Percentiles rank a stretch among this genome's conserved stretches.
Conservation (phyloP, 208 protist species). For the Crithidia brevicula region DNA sequence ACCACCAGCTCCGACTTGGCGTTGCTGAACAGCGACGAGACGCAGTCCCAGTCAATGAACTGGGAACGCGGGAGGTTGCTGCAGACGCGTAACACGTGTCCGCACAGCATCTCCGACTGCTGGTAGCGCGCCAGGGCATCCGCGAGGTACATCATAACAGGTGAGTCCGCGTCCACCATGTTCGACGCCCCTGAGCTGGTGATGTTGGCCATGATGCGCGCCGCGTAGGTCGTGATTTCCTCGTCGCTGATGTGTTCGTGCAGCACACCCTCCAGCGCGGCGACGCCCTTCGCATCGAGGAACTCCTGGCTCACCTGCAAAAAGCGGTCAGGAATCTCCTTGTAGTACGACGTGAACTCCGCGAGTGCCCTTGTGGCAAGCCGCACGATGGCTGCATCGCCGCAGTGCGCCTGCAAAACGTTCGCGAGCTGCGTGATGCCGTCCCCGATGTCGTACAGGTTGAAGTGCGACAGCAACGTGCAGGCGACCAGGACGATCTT, state of each 20-base stretch:
- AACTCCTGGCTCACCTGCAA: slow-evolving; percentile 67
- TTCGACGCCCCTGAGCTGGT: slow-evolving; percentile 64
- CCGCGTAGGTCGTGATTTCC: slow-evolving; percentile 69
- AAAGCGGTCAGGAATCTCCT: slow-evolving; percentile 80
- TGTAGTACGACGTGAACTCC: slow-evolving; percentile 88
- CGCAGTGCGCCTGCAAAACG: slow-evolving; percentile 55
- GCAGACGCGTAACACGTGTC: slow-evolving; percentile 80
- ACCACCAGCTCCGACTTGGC: slow-evolving; percentile 70
- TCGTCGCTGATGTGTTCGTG: slow-evolving; percentile 72
- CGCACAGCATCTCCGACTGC: slow-evolving; percentile 72
- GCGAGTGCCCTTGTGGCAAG: slow-evolving; percentile 69
- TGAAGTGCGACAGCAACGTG: slow-evolving; percentile 86
- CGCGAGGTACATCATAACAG: slow-evolving; percentile 65
- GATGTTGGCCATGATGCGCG: slow-evolving; percentile 78
- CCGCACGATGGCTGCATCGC: slow-evolving; percentile 53
- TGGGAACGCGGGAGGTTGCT: slow-evolving; percentile 79
- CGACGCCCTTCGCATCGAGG: slow-evolving; percentile 68
- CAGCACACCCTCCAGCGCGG: slow-evolving; percentile 69
- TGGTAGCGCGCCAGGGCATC: slow-evolving; percentile 67
- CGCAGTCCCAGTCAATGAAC: slow-evolving; percentile 77
- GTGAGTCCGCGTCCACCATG: slow-evolving; percentile 59
- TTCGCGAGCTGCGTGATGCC: slow-evolving; percentile 80
- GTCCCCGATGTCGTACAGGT: slow-evolving; percentile 84
- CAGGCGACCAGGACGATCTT: slow-evolving; percentile 61
- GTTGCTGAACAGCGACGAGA: slow-evolving; percentile 65